These are phyloP conservation scores for Thoreauomyces humboldtii DNA, from an alignment of 192 early-diverging fungal genomes.

Conservation along the genomic window DNA sequence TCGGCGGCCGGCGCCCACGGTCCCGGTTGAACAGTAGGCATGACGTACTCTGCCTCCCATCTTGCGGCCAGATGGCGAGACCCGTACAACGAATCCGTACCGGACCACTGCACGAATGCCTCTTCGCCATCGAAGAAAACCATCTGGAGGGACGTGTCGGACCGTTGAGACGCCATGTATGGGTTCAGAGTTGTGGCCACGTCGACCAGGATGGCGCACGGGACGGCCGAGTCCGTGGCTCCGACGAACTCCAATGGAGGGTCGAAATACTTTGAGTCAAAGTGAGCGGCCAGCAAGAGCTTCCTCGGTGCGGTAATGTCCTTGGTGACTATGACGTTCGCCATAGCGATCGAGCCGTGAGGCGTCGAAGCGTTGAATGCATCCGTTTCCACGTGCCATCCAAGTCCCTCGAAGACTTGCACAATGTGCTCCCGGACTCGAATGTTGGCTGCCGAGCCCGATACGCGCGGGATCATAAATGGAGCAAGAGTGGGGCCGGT, in stretches of 20 bases:
- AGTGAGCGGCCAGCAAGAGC: conserved; percentile 89
- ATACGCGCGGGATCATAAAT: conserved; percentile 74
- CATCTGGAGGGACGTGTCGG: conserved; percentile 56
- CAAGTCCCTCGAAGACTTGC: conserved; percentile 57
- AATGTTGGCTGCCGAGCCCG: conserved; percentile 69
- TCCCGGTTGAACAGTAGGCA: neutral
- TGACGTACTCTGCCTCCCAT: conserved; percentile 61
- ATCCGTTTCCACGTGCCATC: conserved; percentile 81
- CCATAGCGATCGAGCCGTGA: conserved; percentile 68
- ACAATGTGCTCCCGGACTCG: conserved; percentile 73
- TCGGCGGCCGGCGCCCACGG: neutral
- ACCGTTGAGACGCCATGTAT: conserved; percentile 40
- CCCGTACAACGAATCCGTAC: conserved; percentile 86
- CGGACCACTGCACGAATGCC: conserved; percentile 75
- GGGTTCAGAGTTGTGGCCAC: conserved; percentile 69
- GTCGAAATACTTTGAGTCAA: conserved; percentile 80
- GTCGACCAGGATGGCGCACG: conserved; percentile 88
- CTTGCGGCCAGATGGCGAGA: conserved; percentile 76
- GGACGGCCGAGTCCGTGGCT: conserved; percentile 87
- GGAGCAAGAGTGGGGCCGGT: conserved; percentile 51
- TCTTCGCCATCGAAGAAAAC: conserved; percentile 98
- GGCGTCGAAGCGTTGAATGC: conserved; percentile 77
- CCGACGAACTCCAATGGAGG: conserved; percentile 74
- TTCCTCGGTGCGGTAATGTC: conserved; percentile 67
- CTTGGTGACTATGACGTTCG: conserved; percentile 89